Conservation (phyloP, 2,329 filamentous ascomycete genomes). For the Colletotrichum orchidophilum region DNA sequence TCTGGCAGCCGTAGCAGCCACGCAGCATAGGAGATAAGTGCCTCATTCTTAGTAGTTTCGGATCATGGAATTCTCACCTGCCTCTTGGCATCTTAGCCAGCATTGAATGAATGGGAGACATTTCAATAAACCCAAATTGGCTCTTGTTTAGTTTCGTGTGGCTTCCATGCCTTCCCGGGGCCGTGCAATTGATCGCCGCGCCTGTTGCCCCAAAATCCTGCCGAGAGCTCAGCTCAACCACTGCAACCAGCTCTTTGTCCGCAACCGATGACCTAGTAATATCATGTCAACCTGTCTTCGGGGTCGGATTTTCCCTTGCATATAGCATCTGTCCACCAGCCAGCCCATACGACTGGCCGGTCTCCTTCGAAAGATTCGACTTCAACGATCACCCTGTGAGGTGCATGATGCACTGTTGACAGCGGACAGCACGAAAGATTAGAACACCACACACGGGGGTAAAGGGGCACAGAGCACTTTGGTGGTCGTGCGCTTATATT, state of each 20-base stretch:
- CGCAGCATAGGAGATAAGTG: background rate
- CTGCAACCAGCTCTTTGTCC: constrained; percentile 2
- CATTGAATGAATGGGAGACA: constrained; percentile 6
- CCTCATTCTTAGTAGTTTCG: background rate
- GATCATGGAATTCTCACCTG: background rate
- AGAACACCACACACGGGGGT: constrained; percentile 2
- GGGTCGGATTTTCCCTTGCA: background rate
- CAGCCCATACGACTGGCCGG: background rate
- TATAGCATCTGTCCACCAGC: too few relatives aligned
- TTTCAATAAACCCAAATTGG: constrained; percentile 11
- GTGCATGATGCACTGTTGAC: background rate
- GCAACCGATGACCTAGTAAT: background rate
- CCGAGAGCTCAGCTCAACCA: background rate
- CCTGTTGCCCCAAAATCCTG: background rate
- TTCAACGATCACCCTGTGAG: background rate
- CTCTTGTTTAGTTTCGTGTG: background rate
- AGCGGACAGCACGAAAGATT: constrained; percentile 16
- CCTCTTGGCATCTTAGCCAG: background rate
- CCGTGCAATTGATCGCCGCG: constrained; percentile 9
- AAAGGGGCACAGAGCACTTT: constrained; percentile 17
- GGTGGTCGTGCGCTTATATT: constrained; percentile 17
- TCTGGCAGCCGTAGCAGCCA: background rate
- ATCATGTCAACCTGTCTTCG: background rate
- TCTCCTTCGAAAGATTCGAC: background rate
- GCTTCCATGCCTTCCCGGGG: background rate